Evolutionary conservation across 2,329 filamentous ascomycete species (phyloP), one percentile per base, ranked within the genome.

Genomic region (Claviceps capensis): DNA sequence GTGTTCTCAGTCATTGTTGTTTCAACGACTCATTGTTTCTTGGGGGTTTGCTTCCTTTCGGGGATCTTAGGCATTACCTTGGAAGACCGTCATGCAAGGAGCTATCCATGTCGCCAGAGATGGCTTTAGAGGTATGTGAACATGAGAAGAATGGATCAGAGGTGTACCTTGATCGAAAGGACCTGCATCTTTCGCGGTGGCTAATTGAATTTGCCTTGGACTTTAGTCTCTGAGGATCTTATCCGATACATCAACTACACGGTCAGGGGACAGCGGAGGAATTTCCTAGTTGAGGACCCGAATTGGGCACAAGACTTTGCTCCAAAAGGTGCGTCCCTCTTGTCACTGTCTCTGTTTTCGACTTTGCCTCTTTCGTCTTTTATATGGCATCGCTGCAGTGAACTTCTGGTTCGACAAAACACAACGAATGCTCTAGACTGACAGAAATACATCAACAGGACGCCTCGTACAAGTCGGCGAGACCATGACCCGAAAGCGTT

Each of bases 231-330:
- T 2, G 71, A 79, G 51, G 91, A 97, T 63, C 70, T 90, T 22
- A 75, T 88, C 22, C 74, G 72, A 8, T 91, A 91, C 61, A 91
- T 95, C 78, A 63, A 72, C 0, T 71, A 64, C 3, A 77, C 76
- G 8, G 60, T 70, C 26, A 49, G 57, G 6, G 52, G 54, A 4
- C 45, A 48, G 13, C 38, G 54, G 3, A 47, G 19, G 7, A 71
- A 88, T 58, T 95, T 95, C 60, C 69, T 96, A 0, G 71, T 82
- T 0, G 74, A 85, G 3, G 81, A 96, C 52, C 82, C 85, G 0
- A 78, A 81, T 3, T 97, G 88, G 85, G 88, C 90, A 0, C 66
- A 86, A 47, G 91, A 96, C 63, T 96, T 96, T 69, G 89, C 88
- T 2, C 88, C 88, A 0, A 82, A 90, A 54, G 91, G 73, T 71